These are phyloP conservation scores for Marasmius oreades DNA, from an alignment of 1,284 basidiomycete genomes.

Conservation along the genomic window DNA sequence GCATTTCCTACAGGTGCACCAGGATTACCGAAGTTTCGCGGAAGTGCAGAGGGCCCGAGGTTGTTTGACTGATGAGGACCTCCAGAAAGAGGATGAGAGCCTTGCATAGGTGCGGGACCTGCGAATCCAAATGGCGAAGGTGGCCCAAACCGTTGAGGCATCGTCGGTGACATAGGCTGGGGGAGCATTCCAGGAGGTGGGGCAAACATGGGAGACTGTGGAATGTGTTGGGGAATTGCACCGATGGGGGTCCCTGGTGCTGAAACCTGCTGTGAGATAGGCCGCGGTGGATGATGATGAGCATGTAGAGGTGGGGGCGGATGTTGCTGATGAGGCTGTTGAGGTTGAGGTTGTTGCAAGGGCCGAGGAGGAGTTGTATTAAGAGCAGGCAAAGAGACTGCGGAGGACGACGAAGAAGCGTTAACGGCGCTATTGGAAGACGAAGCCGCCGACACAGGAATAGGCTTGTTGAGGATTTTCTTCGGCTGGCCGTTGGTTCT, in stretches of 20 bases:
- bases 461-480: slow-evolving; percentile 40
- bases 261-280: slow-evolving; percentile 27
- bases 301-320: slow-evolving; percentile 23
- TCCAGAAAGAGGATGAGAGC: slow-evolving; percentile 32
- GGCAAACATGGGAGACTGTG: slow-evolving; percentile 40
- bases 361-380: slow-evolving; percentile 18
- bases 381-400: slow-evolving; percentile 15
- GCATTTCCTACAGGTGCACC: slow-evolving; percentile 1
- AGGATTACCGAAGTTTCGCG: slow-evolving; percentile 43
- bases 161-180: slow-evolving; percentile 46
- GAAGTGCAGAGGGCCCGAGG: slow-evolving; percentile 50
- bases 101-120: slow-evolving; percentile 37
- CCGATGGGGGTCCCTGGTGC: slow-evolving; percentile 38
- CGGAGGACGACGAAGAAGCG: neutral
- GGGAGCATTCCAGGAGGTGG: slow-evolving; percentile 41
- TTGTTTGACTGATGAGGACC: slow-evolving; percentile 17
- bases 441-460: slow-evolving; percentile 22
- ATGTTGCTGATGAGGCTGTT: slow-evolving; percentile 25
- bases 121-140: slow-evolving; percentile 50
- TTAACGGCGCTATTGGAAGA: slow-evolving; percentile 7
- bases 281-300: slow-evolving; percentile 20
- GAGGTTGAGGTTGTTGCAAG: slow-evolving; percentile 27
- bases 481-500: slow-evolving; percentile 41
- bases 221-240: slow-evolving; percentile 36
- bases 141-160: slow-evolving; percentile 34